phyloP scores from a whole-genome alignment of 1,284 basidiomycete genomes.

The Tilletiopsis washingtonensis region DNA sequence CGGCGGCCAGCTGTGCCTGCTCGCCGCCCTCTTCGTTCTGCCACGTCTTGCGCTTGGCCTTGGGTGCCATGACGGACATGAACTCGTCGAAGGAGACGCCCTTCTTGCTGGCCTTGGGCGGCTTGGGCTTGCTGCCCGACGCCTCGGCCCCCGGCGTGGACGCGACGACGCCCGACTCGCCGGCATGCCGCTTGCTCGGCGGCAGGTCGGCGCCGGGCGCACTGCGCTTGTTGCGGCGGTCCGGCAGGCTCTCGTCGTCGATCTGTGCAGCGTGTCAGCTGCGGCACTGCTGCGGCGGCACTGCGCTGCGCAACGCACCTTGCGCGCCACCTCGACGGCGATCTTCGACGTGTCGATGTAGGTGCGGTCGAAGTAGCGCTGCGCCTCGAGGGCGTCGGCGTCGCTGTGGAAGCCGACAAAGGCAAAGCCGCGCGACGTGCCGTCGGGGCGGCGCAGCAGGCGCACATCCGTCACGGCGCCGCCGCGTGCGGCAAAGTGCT shows the following conservation, averaged over 20 bases:
- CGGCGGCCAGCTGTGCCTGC: not conserved
- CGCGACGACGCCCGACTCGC: too few species aligned
- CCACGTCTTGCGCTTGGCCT: constrained; percentile 40
- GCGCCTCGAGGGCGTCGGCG: constrained; percentile 66
- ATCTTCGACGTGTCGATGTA: constrained; percentile 59
- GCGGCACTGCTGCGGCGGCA: constrained; percentile 15
- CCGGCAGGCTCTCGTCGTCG: too few species aligned
- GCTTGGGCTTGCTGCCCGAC: too few species aligned
- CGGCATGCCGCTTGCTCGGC: constrained; percentile 4
- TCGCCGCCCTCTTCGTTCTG: constrained; percentile 32
- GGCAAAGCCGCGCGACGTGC: constrained; percentile 76
- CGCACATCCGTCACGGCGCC: constrained; percentile 73
- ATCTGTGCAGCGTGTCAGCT: not conserved
- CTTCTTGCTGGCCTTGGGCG: too few species aligned
- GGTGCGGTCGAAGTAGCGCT: constrained; percentile 76
- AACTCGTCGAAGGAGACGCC: constrained; percentile 44
- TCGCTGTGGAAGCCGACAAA: constrained; percentile 84
- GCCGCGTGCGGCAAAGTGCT: constrained; percentile 56
- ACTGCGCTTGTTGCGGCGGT: constrained; percentile 3
- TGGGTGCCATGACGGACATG: constrained; percentile 41
- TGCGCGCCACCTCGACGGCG: constrained; percentile 63
- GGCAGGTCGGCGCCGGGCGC: constrained; percentile 2
- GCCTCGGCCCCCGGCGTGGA: too few species aligned
- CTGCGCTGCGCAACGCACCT: constrained; percentile 48
- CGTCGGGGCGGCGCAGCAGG: constrained; percentile 68